Evolutionary conservation across 129 eudicot genomes (phyloP).

Genomic region (Kitagawia praeruptora): DNA sequence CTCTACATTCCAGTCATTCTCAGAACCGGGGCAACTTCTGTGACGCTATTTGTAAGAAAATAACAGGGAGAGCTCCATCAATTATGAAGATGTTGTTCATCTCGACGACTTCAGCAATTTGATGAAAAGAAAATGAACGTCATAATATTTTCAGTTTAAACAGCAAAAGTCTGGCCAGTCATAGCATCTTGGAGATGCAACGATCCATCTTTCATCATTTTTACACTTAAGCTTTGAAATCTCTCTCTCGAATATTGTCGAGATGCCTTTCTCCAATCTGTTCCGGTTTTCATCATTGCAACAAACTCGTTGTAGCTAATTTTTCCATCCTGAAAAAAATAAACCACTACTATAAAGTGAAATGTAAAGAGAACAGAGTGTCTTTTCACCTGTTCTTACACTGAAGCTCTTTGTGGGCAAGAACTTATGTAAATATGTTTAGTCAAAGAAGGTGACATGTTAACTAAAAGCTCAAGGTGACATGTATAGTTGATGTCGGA

Average conservation of each 20-base stretch:
- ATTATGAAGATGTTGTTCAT: too few species aligned
- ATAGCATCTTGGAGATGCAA: constrained; percentile 74
- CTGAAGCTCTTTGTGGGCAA: not conserved
- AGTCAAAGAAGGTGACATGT: not conserved
- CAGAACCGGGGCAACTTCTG: not conserved
- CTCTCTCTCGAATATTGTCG: constrained; percentile 89
- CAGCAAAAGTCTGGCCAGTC: constrained; percentile 60
- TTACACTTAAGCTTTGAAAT: constrained; percentile 83
- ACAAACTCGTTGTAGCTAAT: constrained; percentile 88
- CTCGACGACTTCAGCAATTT: not conserved
- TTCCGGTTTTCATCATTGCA: constrained; percentile 96
- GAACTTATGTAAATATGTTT: not conserved
- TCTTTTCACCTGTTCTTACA: not conserved
- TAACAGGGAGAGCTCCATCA: not conserved
- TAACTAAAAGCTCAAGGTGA: not conserved
- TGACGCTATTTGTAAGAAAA: not conserved
- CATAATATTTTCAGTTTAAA: constrained; percentile 28
- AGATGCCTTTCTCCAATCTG: constrained; percentile 99
- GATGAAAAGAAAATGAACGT: not conserved
- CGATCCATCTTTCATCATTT: constrained; percentile 89
- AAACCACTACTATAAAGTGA: not conserved
- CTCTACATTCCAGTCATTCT: not conserved
- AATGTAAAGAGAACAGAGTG: not conserved
- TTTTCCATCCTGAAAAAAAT: constrained; percentile 63
- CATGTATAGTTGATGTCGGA: constrained; percentile 3